Base-by-base conservation (phyloP, 495 filamentous ascomycete species). In the Parmelia sp. region DNA sequence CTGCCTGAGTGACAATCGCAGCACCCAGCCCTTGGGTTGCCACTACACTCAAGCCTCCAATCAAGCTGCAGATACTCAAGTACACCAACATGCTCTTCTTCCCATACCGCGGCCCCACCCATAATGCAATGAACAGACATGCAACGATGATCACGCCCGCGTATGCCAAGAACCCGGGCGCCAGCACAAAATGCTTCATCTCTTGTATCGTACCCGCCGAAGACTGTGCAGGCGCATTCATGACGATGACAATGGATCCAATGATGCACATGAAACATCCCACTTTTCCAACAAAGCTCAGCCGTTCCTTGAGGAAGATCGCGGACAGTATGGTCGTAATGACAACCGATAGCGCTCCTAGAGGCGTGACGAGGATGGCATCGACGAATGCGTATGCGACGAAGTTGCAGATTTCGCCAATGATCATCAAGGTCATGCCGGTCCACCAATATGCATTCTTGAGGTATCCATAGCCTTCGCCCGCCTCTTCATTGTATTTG, bases 41-140 rank as follows among this genome's bases (percentile, higher is more conserved):
- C 56, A 97, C 94, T 8, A 97, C 95, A 74, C 91, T 96, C 71
- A 97, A 79, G 7, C 94, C 94, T 69, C 94, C 94, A 66, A 97
- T 87, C 75, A 93, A 82, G 77, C 90, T 96, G 83, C 94, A 98
- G 71, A 98, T 91, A 68, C 86, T 90, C 69, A 98, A 84, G 75
- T 98, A 98, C 17, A 97, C 91, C 75, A 98, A 82, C 94, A 98
- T 97, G 73, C 88, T 93, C 79, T 90, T 91, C 79, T 95, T 96
- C 49, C 95, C 94, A 67, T 94, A 98, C 65, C 89, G 84, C 10
- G 94, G 94, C 7, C 86, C 95, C 61, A 83, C 87, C 87, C 90
- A 97, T 36, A 96, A 73, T 0, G 91, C 90, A 57, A 88, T 83
- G 63, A 92, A 84, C 17, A 78, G 66, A 62, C 85, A 85, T 0